Base-by-base conservation (phyloP, 2,329 filamentous ascomycete genomes). In the Hypoxylon sp. region DNA sequence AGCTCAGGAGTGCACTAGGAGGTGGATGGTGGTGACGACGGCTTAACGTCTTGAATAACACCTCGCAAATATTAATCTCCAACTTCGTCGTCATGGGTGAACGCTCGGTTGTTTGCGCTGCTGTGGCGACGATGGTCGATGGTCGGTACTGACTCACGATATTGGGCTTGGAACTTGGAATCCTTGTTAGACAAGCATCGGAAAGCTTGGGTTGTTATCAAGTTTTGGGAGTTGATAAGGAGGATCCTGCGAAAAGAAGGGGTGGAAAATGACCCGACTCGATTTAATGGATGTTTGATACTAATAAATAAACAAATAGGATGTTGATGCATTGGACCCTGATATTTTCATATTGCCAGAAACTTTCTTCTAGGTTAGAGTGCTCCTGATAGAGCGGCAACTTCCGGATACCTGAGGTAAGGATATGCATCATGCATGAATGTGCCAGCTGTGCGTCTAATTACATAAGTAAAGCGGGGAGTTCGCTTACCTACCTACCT, bases 221-320 rank as follows among this genome's bases (percentile, higher is more conserved):
- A 50, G 17, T 39, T 37, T n/a, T 26, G 28, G 20, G 43, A 30
- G 11, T 54, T 66, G 52, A 60, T 55, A 66, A 48, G 52, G 20
- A 11, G n/a, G 46, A 63, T 39, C 13, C 53, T n/a, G 17, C 24
- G 41, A 24, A 46, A 54, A 48, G 17, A 49, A 30, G 55, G 51
- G 49, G 24, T 56, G 7, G 30, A 43, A 49, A 63, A 60, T 48
- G 30, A 15, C 48, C 56, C 53, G 56, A 58, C 15, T 55, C 28
- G 53, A 63, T 60, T 17, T 56, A 52, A 57, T 66, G 53, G 22
- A 37, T 50, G 44, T 49, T 3, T 7, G 28, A 51, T 59, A 41
- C 59, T 53, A 54, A 57, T 66, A 59, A 66, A 63, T 50, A 65
- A 65, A 56, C 48, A 65, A 59, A 52, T 55, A 24, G 19, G 47